Conservation (phyloP, 2,329 filamentous ascomycete species). For the Phaeoacremonium minimum region DNA sequence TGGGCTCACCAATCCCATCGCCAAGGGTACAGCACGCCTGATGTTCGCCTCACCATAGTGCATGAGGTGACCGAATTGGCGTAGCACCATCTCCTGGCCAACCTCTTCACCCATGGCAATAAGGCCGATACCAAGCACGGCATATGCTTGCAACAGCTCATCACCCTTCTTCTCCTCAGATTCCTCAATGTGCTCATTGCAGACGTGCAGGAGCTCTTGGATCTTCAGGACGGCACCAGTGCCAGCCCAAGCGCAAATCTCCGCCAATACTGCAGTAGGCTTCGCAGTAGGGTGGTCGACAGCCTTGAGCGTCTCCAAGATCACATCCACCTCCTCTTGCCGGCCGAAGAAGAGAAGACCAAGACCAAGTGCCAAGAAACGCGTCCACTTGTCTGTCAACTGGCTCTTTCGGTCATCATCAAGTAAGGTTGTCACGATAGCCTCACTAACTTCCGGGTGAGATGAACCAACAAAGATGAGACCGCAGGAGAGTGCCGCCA, state of each 20-base stretch:
- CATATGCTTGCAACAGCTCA: conserved; percentile 92
- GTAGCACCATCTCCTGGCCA: conserved; percentile 96
- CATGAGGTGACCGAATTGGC: conserved; percentile 97
- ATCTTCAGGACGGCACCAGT: conserved; percentile 96
- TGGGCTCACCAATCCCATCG: conserved; percentile 93
- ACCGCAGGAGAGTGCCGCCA: conserved; percentile 88
- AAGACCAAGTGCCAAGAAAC: conserved; percentile 91
- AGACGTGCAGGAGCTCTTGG: conserved; percentile 94
- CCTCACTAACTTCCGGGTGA: conserved; percentile 84
- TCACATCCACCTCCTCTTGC: conserved; percentile 98
- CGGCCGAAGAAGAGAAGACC: conserved; percentile 93
- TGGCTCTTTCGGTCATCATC: conserved; percentile 89
- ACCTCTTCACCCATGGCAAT: conserved; percentile 98
- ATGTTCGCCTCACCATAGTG: conserved; percentile 98
- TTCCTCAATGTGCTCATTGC: conserved; percentile 95
- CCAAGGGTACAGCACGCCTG: conserved; percentile 88
- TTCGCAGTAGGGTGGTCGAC: conserved; percentile 97
- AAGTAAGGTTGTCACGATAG: conserved; percentile 86
- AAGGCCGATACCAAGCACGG: conserved; percentile 86
- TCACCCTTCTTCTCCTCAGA: conserved; percentile 93
- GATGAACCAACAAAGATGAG: conserved; percentile 91
- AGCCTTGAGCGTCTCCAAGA: conserved; percentile 92
- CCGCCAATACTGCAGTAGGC: conserved; percentile 88
- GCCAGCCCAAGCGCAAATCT: conserved; percentile 97
- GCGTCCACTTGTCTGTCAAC: conserved; percentile 96